A percentile compares a stretch with the other conserved stretches of the same genome.
Evolutionary conservation across 1,139 yeast genomes (phyloP).

Genomic region (Pneumocystis oryctolagi): DNA sequence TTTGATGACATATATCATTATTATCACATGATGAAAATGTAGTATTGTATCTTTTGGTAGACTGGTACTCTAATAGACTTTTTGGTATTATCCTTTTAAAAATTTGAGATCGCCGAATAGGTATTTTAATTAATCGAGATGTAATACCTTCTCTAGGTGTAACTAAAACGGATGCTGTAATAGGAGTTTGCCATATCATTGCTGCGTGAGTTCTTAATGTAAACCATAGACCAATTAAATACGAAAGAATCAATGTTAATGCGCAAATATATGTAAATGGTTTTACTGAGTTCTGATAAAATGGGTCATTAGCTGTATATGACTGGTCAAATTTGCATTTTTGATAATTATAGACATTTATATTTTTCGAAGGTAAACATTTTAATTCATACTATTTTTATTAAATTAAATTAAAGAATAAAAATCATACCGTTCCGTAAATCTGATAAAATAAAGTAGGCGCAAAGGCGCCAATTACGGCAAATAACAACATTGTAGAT

Average conservation of each 20-base stretch:
- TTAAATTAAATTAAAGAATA: neutral
- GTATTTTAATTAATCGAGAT: neutral
- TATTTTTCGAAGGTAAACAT: conserved; percentile 33
- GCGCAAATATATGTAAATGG: conserved; percentile 81
- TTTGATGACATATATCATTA: neutral
- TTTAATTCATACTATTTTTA: conserved; percentile 41
- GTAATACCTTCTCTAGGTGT: neutral
- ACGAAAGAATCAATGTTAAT: conserved; percentile 62
- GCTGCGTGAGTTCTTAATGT: conserved; percentile 94
- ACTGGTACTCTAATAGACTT: neutral
- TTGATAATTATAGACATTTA: conserved; percentile 32
- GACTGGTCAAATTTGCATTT: conserved; percentile 73
- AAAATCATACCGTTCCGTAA: conserved; percentile 43
- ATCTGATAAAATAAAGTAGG: conserved; percentile 85
- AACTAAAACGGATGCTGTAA: neutral
- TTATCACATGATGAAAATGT: neutral
- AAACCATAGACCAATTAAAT: conserved; percentile 80
- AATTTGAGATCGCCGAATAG: conserved; percentile 1
- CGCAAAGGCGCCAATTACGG: conserved; percentile 81
- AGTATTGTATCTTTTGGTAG: neutral
- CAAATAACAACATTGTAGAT: conserved; percentile 84
- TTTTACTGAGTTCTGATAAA: conserved; percentile 50
- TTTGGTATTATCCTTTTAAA: neutral
- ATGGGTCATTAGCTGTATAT: conserved; percentile 40
- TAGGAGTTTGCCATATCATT: conserved; percentile 62